Conservation (phyloP, 768 basidiomycete genomes). For the Russula griseocarnosa region DNA sequence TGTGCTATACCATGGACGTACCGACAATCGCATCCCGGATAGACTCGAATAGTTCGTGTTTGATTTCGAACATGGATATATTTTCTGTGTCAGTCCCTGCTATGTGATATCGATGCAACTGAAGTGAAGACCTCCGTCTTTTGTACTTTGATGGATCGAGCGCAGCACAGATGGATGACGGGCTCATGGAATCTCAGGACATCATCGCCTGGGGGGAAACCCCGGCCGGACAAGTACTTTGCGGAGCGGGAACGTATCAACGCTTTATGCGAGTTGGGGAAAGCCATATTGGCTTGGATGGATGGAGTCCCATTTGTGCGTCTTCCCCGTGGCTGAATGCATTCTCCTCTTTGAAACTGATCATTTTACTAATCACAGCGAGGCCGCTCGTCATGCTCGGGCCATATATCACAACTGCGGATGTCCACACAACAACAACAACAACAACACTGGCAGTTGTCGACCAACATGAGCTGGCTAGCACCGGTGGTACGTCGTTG, state of each 20-base stretch:
- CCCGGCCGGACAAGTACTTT: slow-evolving; percentile 24
- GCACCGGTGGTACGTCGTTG: slow-evolving; percentile 24
- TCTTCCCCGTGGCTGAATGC: not conserved
- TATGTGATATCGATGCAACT: slow-evolving; percentile 16
- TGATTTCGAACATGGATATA: slow-evolving; percentile 23
- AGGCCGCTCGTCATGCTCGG: slow-evolving; percentile 29
- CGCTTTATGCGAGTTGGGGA: slow-evolving; percentile 37
- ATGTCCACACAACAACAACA: slow-evolving; percentile 12
- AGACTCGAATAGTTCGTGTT: slow-evolving; percentile 25
- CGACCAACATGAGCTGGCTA: slow-evolving; percentile 20
- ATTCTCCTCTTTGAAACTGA: not conserved
- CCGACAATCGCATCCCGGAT: slow-evolving; percentile 2
- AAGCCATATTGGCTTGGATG: slow-evolving; percentile 35
- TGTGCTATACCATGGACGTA: slow-evolving; percentile 26
- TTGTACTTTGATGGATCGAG: slow-evolving; percentile 26
- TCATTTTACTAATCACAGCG: slow-evolving; percentile 12
- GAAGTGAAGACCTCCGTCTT: slow-evolving; percentile 22
- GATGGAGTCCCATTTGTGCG: slow-evolving; percentile 28
- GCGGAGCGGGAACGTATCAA: slow-evolving; percentile 33
- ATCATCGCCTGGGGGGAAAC: slow-evolving; percentile 35
- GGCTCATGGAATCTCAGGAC: slow-evolving; percentile 39
- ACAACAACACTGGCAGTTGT: too few species aligned
- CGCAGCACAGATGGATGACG: slow-evolving; percentile 30
- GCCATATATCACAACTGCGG: slow-evolving; percentile 32
- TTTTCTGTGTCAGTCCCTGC: slow-evolving; percentile 13